Evolutionary conservation across 495 filamentous ascomycete genomes (phyloP).

Genomic region (Aspergillus bertholletiae): DNA sequence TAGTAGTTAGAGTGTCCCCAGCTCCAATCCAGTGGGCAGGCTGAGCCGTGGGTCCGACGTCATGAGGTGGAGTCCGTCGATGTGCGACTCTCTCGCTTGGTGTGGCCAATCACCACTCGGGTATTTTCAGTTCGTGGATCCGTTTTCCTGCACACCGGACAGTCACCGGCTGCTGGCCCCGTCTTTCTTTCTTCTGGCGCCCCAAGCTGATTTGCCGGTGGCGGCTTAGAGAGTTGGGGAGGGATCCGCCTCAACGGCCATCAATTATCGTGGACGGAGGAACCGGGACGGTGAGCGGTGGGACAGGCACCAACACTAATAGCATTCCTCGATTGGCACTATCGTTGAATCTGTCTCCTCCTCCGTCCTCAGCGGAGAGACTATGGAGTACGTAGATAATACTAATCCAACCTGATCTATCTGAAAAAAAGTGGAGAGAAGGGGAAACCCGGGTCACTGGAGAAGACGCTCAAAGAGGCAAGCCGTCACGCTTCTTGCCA

Average conservation of each 20-base stretch:
- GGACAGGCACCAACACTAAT: no score
- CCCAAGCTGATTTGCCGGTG: not conserved
- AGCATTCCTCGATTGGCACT: no score
- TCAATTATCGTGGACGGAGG: not conserved
- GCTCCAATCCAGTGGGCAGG: not conserved
- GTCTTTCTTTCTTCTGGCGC: not conserved
- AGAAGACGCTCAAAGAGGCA: conserved; percentile 19
- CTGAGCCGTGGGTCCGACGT: conserved; percentile 1
- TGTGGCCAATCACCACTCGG: not conserved
- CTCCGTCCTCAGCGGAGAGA: no score
- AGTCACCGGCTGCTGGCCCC: no score
- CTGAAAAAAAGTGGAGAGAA: conserved; percentile 6
- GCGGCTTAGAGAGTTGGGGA: not conserved
- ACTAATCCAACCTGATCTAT: not conserved
- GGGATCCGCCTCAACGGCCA: not conserved
- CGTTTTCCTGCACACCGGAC: not conserved
- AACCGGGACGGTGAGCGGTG: not conserved
- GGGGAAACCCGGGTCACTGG: no score
- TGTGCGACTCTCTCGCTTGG: rapidly evolving
- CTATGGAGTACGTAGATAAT: not conserved
- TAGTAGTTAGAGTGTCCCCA: no score
- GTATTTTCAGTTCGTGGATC: not conserved
- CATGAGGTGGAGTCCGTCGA: not conserved
- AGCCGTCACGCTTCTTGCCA: conserved; percentile 8
- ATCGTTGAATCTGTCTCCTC: no score